Conservation (phyloP, 331 rosid species). For the Prunus yedoensis region DNA sequence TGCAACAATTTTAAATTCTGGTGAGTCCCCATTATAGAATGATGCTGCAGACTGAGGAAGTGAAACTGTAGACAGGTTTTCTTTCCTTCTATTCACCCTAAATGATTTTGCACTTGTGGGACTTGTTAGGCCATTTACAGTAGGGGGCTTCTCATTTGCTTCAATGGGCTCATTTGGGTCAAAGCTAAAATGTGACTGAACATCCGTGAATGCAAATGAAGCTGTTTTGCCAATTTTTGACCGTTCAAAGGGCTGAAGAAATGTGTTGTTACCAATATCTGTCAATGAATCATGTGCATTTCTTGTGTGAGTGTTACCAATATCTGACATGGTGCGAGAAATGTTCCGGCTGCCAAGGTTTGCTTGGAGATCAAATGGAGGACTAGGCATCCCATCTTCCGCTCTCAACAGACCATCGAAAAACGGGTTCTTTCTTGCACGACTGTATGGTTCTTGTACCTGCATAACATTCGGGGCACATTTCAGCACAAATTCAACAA, state of each 20-base stretch:
- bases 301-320: slow-evolving; percentile 27
- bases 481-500: neutral
- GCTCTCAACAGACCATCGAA: slow-evolving; percentile 40
- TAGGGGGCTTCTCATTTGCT: slow-evolving; percentile 21
- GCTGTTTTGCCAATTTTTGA: slow-evolving; percentile 25
- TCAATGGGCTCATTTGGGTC: slow-evolving; percentile 33
- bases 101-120: slow-evolving; percentile 42
- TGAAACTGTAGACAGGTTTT: slow-evolving; percentile 41
- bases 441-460: slow-evolving; percentile 52
- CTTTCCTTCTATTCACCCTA: slow-evolving; percentile 43
- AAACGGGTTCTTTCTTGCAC: slow-evolving; percentile 44
- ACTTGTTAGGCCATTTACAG: slow-evolving; percentile 18
- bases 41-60: slow-evolving; percentile 81
- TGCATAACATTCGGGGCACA: slow-evolving; percentile 20
- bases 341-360: slow-evolving; percentile 20
- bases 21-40: slow-evolving; percentile 62
- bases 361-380: slow-evolving; percentile 15
- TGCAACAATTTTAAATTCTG: slow-evolving; percentile 63
- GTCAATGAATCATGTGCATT: slow-evolving; percentile 26
- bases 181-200: slow-evolving; percentile 24
- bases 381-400: slow-evolving; percentile 24
- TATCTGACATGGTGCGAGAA: slow-evolving; percentile 38
- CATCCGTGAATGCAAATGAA: slow-evolving; percentile 38
- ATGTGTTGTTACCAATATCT: slow-evolving; percentile 4
- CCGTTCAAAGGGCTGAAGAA: slow-evolving; percentile 39